These are phyloP conservation scores for Grosmannia huntii DNA, from an alignment of 2,329 filamentous ascomycete species.

Conservation along the genomic window DNA sequence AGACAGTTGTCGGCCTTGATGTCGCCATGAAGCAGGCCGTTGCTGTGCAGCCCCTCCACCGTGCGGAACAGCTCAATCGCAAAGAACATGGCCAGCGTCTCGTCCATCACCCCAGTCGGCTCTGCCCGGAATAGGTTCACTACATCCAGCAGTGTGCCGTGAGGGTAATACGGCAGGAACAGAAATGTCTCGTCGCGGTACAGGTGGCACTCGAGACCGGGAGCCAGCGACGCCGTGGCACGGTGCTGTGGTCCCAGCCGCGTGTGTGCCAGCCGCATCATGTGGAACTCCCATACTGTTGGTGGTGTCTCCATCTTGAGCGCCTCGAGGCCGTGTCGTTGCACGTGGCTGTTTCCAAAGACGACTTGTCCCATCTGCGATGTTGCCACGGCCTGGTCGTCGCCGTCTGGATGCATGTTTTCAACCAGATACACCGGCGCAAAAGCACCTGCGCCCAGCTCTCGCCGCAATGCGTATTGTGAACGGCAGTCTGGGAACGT, in stretches of 20 bases:
- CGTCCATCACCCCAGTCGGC: conserved; percentile 66
- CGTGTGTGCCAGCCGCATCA: conserved; percentile 70
- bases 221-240: conserved; percentile 63
- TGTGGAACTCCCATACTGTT: conserved; percentile 89
- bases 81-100: conserved; percentile 90
- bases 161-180: conserved; percentile 72
- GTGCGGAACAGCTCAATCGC: conserved; percentile 82
- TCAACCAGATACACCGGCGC: conserved; percentile 91
- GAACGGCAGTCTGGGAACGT: conserved; percentile 52
- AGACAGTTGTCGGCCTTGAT: conserved; percentile 94
- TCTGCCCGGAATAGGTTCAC: conserved; percentile 76
- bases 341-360: conserved; percentile 37
- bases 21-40: conserved; percentile 77
- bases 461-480: conserved; percentile 66
- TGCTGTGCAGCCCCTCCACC: conserved; percentile 71
- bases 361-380: conserved; percentile 46
- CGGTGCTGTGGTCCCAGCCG: conserved; percentile 62
- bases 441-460: conserved; percentile 87
- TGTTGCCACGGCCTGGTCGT: conserved; percentile 21
- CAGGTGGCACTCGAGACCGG: conserved; percentile 81
- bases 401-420: conserved; percentile 41
- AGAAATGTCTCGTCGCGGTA: conserved; percentile 85
- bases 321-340: conserved; percentile 57
- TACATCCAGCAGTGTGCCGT: conserved; percentile 89
- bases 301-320: conserved; percentile 91